A percentile compares a stretch with the other conserved stretches of the same genome.
phyloP scores from a whole-genome alignment of 768 basidiomycete genomes.

The Phlebiopsis gigantea region DNA sequence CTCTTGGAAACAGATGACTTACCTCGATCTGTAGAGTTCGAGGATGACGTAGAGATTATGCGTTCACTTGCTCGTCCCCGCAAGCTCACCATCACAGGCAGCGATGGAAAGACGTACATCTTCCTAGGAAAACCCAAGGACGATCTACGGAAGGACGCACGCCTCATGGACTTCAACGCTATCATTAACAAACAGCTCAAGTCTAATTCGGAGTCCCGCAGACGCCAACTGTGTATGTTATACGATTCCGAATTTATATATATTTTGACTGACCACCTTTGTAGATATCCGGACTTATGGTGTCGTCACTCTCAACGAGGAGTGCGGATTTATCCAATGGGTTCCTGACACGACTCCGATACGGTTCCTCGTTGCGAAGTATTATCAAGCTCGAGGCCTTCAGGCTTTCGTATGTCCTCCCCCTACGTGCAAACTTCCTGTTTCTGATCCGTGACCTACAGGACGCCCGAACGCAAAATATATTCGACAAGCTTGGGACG shows the following conservation, averaged over 20 bases:
- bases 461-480: not conserved
- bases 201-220: constrained; percentile 87
- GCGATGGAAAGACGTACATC: constrained; percentile 78
- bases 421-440: not conserved
- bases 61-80: constrained; percentile 85
- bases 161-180: constrained; percentile 96
- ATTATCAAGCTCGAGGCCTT: constrained; percentile 55
- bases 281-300: constrained; percentile 94
- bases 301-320: constrained; percentile 97
- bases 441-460: not conserved
- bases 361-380: constrained; percentile 64
- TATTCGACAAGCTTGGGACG: constrained; percentile 48
- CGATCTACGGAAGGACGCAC: constrained; percentile 93
- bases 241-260: not conserved
- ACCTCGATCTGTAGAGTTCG: constrained; percentile 46
- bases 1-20: not conserved
- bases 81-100: constrained; percentile 81
- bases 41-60: constrained; percentile 88
- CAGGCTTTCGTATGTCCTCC: constrained; percentile 32
- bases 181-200: constrained; percentile 97
- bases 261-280: not conserved
- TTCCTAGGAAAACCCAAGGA: constrained; percentile 98
- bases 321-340: constrained; percentile 98
- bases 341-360: constrained; percentile 88
- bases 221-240: constrained; percentile 82